Evolutionary conservation across 1,284 basidiomycete species (phyloP).

Genomic region (Irpex lacteus): DNA sequence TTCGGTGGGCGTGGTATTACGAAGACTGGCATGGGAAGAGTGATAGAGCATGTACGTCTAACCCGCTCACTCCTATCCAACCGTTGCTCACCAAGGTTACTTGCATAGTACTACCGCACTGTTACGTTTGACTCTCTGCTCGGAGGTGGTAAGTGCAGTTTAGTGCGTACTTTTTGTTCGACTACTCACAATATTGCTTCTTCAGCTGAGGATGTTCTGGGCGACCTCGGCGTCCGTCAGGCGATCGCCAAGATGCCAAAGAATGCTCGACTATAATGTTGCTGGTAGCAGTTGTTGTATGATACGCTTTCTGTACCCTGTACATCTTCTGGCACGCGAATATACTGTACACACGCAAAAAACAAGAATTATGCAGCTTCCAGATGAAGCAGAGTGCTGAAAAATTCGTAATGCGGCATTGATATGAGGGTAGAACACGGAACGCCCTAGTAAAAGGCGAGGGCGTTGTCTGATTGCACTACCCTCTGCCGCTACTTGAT

Average conservation of each 20-base stretch:
- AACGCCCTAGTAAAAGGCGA: conserved; percentile 73
- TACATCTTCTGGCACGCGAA: background rate
- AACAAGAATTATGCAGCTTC: conserved; percentile 26
- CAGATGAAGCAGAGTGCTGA: conserved; percentile 39
- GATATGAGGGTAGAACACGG: conserved; percentile 49
- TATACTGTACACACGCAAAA: background rate
- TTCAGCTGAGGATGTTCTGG: conserved; percentile 23
- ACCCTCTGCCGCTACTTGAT: conserved; percentile 44
- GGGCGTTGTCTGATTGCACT: conserved; percentile 59
- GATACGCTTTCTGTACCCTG: background rate
- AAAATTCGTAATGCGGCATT: conserved; percentile 57
- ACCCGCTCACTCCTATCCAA: background rate
- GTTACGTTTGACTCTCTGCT: conserved; percentile 18
- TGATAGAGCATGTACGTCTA: conserved; percentile 28
- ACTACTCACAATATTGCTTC: background rate
- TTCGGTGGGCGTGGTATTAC: conserved; percentile 55
- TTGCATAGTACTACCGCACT: conserved; percentile 17
- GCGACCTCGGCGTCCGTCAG: conserved; percentile 65
- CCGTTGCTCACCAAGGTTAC: background rate
- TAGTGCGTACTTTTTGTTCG: background rate
- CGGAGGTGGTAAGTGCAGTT: conserved; percentile 14
- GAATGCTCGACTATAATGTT: conserved; percentile 43
- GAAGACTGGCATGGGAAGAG: conserved; percentile 51
- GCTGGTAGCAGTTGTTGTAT: background rate
- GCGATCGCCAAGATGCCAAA: conserved; percentile 61